Base-by-base conservation (phyloP, 768 basidiomycete genomes). In the Gelatoporia subvermispora region DNA sequence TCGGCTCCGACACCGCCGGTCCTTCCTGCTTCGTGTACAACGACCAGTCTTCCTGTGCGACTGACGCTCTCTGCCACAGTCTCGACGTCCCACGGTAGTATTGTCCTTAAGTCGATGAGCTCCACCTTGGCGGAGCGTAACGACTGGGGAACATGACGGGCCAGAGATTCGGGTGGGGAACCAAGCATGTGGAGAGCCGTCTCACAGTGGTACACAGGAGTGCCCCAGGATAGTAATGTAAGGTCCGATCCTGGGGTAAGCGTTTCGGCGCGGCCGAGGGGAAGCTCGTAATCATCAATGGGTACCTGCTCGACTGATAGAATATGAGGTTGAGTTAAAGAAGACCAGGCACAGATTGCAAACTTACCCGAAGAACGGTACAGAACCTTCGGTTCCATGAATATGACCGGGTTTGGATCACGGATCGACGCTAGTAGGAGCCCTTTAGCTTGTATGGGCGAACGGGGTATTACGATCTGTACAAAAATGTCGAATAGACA, bases 401-500 rank as follows among this genome's bases (percentile, higher is more conserved):
- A 91, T 38, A 97, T 81, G 13, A 93, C 88, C 0, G 94, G 94
- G 59, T 94, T 94, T 0, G 91, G 89, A 59, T 97, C 93, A 31
- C 93, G 81, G 46, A 97, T 91, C 0, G 92, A 84, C 15, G 82
- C 79, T 8, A 96, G 73, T 4, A 97, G 72, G 2, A 97, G 72
- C 1, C 93, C 93, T 66, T 96, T 96, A n/a, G 92, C 93, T 72
- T 97, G 93, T 34, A 94, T 82, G 1, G 93, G 93, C 2, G 92
- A 92, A 35, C 93, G 85, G 3, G 93, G 93, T 37, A 97, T 88
- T n/a, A 96, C 90, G 47, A 96, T 70, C 69, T 71, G 28, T 31
- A 13, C 5, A 47, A 25, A 8, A 43, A 18, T 21, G 45, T 2
- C n/a, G 15, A 15, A 24, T 25, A 17, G 16, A 46, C 28, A 31